phyloP scores from a whole-genome alignment of 192 early-diverging fungal genomes.

The Coemansia sp. region DNA sequence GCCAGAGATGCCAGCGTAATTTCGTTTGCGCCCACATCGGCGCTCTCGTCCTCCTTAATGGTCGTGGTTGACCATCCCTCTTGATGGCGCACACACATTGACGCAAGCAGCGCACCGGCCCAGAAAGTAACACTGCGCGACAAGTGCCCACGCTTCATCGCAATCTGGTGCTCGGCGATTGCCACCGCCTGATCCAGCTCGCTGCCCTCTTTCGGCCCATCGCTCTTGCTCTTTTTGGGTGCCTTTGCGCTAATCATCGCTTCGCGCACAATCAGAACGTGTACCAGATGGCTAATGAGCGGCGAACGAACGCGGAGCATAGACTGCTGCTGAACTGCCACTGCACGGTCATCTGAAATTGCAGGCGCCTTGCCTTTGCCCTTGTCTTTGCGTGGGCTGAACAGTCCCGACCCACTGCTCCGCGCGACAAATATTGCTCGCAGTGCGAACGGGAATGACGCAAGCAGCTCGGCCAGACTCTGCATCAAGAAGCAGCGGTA shows the following conservation, averaged over 20 bases:
- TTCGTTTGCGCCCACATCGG: constrained; percentile 5
- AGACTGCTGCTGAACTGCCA: constrained; percentile 9
- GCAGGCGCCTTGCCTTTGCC: constrained; percentile 26
- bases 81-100: constrained; percentile 47
- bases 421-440: constrained; percentile 40
- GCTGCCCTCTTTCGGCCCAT: constrained; percentile 19
- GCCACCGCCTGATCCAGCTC: constrained; percentile 41
- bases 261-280: constrained; percentile 53
- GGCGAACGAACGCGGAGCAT: constrained; percentile 39
- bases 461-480: constrained; percentile 81
- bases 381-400: constrained; percentile 45
- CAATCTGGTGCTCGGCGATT: constrained; percentile 35
- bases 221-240: constrained; percentile 23
- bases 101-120: constrained; percentile 65
- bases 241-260: constrained; percentile 29
- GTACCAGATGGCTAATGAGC: constrained; percentile 48
- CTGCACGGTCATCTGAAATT: constrained; percentile 7
- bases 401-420: constrained; percentile 13
- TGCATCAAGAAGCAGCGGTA: constrained; percentile 83
- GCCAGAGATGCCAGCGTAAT: constrained; percentile 30
- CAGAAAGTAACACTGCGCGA: constrained; percentile 65
- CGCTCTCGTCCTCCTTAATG: neutral
- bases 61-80: constrained; percentile 36
- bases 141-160: constrained; percentile 55
- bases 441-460: constrained; percentile 69